Percentiles rank a stretch among this genome's conserved stretches.
These are phyloP conservation scores for Ammopiptanthus mongolicus DNA, from an alignment of 306 rosid genomes.

Conservation along the genomic window DNA sequence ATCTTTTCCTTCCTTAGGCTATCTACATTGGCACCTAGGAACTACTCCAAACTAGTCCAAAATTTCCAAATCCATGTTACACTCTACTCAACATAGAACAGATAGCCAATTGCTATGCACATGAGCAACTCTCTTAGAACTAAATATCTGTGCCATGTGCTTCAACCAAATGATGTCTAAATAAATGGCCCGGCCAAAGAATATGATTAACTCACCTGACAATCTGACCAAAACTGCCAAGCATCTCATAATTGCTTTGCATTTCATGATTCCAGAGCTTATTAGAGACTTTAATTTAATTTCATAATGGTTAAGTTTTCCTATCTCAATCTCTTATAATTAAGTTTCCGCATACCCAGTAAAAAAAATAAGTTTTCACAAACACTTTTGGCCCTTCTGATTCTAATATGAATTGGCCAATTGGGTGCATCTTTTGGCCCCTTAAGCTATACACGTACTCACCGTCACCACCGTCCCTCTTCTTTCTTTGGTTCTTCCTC, in stretches of 20 bases:
- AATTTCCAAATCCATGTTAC: conserved; percentile 16
- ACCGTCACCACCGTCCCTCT: conserved; percentile 21
- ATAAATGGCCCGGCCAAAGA: conserved; percentile 24
- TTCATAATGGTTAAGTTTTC: not conserved
- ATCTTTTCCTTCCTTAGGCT: conserved; percentile 11
- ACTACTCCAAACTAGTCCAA: conserved; percentile 20
- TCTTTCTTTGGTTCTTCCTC: conserved; percentile 23
- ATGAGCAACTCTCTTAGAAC: conserved; percentile 20
- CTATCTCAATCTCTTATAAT: not conserved
- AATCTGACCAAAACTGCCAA: conserved; percentile 29
- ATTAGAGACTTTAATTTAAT: not conserved
- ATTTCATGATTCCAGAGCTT: not conserved
- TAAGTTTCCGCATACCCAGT: not conserved
- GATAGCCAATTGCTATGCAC: conserved; percentile 12
- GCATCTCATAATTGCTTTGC: conserved; percentile 26
- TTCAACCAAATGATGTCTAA: conserved; percentile 23
- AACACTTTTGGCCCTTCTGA: not conserved
- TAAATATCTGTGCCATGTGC: conserved; percentile 34
- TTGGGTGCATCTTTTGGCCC: not conserved
- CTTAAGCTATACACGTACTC: conserved; percentile 6
- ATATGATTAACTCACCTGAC: conserved; percentile 33
- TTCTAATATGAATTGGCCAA: not conserved
- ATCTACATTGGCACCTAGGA: conserved; percentile 28
- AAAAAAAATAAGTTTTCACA: not conserved
- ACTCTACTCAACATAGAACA: not conserved